phyloP scores from a whole-genome alignment of 805 yeast species.

The Candida patagonica region DNA sequence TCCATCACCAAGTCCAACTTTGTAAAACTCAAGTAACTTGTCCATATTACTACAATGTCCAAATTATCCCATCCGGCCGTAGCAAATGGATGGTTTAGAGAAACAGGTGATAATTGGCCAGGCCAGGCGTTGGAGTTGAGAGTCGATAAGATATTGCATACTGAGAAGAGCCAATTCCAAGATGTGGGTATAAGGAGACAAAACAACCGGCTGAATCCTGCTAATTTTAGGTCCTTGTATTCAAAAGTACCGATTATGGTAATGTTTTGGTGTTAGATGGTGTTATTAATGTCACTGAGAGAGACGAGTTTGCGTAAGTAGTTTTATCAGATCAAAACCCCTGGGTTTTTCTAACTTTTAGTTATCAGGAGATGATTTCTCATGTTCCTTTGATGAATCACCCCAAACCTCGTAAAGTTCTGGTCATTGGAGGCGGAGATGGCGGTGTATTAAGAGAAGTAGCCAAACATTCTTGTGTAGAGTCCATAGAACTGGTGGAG shows the following conservation, averaged over 20 bases:
- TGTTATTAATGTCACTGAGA: constrained; percentile 91
- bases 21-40: no score
- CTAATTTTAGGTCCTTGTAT: constrained; percentile 47
- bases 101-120: constrained; percentile 93
- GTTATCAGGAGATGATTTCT: constrained; percentile 94
- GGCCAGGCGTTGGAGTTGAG: constrained; percentile 94
- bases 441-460: constrained; percentile 97
- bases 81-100: constrained; percentile 91
- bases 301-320: constrained; percentile 76
- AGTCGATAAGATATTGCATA: constrained; percentile 79
- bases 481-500: constrained; percentile 78
- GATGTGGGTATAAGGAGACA: constrained; percentile 37
- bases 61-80: constrained; percentile 9
- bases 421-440: constrained; percentile 98
- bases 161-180: constrained; percentile 81
- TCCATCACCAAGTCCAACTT: background rate
- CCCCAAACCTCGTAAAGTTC: constrained; percentile 86
- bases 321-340: background rate
- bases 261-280: constrained; percentile 92
- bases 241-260: constrained; percentile 89
- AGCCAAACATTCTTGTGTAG: constrained; percentile 79
- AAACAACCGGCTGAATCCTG: background rate
- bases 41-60: background rate
- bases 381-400: constrained; percentile 90
- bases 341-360: constrained; percentile 1